Evolutionary conservation across 192 early-diverging fungal genomes (phyloP).

Genomic region (Borealophlyctis nickersoniae): DNA sequence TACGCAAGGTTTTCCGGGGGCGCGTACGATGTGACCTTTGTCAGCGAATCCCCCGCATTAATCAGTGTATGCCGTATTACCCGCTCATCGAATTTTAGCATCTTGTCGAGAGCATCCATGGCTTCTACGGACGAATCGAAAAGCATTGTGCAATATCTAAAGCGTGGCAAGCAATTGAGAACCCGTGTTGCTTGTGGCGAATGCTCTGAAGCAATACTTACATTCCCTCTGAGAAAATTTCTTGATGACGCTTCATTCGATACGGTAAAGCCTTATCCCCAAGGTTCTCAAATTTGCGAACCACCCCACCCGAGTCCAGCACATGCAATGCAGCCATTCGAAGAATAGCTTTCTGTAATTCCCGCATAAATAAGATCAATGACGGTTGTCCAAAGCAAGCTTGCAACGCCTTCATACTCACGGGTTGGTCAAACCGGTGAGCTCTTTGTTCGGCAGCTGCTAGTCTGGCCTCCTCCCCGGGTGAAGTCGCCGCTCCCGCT

Average conservation of each 20-base stretch:
- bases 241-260: conserved; percentile 87
- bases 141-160: conserved; percentile 43
- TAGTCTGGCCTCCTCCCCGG: too few relatives aligned
- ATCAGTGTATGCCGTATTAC: conserved; percentile 50
- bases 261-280: conserved; percentile 69
- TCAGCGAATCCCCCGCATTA: conserved; percentile 44
- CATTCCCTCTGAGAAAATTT: conserved; percentile 38
- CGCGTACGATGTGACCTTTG: conserved; percentile 23
- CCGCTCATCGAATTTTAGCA: conserved; percentile 39
- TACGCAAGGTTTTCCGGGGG: conserved; percentile 23
- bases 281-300: conserved; percentile 76
- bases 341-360: too few relatives aligned
- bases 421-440: too few relatives aligned
- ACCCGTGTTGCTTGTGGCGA: too few relatives aligned
- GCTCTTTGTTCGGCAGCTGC: too few relatives aligned
- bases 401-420: too few relatives aligned
- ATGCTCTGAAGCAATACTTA: conserved; percentile 23
- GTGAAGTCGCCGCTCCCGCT: too few relatives aligned
- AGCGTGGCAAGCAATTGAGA: not conserved
- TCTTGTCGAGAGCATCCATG: conserved; percentile 31
- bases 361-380: too few relatives aligned
- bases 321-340: conserved; percentile 78
- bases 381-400: too few relatives aligned
- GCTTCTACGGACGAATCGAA: conserved; percentile 40
- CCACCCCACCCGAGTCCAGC: conserved; percentile 81